Evolutionary conservation across 2,329 filamentous ascomycete species (phyloP).

Genomic region (Endothia cerciana): DNA sequence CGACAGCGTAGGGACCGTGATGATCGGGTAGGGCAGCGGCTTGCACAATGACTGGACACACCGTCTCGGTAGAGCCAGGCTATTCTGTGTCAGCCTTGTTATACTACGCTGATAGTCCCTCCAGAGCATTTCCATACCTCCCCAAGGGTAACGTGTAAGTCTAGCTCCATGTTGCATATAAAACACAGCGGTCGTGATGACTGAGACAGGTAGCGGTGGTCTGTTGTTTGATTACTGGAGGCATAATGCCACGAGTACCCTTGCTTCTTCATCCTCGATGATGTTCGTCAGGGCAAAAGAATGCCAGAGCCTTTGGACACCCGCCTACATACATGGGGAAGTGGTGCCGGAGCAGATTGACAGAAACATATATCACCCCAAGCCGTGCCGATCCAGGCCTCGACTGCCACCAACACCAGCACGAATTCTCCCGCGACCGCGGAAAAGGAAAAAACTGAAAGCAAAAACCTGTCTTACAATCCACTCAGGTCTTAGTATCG

Average conservation of each 20-base stretch:
- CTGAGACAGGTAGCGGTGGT: conserved; percentile 3
- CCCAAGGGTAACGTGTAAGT: not conserved
- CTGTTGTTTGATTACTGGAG: not conserved
- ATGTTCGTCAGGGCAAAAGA: not conserved
- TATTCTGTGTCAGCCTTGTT: not conserved
- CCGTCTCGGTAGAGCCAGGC: conserved; percentile 12
- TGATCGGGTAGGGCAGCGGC: conserved; percentile 11
- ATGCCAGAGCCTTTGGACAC: not conserved
- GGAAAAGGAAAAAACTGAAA: not conserved
- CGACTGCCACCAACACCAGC: not conserved
- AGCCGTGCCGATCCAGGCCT: not conserved
- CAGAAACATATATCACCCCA: not conserved
- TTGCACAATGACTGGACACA: conserved; percentile 14
- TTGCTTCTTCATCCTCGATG: not conserved
- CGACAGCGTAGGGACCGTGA: conserved; percentile 10
- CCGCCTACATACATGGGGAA: not conserved
- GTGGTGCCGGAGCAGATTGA: not conserved
- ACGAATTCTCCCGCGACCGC: not conserved
- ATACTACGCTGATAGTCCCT: not conserved
- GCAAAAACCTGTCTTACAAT: not conserved
- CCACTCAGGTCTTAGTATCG: conserved; percentile 4
- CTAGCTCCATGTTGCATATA: conserved; percentile 9
- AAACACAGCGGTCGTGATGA: conserved; percentile 6
- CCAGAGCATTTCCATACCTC: not conserved
- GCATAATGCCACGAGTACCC: not conserved